Evolutionary conservation across 257 asterid genomes (phyloP), one percentile per base, ranked within the genome.

Genomic region (Knoxia roxburghii): DNA sequence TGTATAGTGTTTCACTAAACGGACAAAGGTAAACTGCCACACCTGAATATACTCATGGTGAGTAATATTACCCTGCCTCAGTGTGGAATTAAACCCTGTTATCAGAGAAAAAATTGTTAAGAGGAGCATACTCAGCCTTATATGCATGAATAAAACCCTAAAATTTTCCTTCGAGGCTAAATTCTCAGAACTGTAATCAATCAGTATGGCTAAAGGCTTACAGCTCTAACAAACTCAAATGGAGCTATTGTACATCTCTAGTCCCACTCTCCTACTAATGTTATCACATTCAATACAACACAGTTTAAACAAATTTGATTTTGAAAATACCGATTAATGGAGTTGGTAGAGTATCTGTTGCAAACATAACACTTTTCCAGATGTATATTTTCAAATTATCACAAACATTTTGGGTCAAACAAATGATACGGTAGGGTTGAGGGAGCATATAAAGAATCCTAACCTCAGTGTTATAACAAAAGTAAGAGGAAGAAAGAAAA

Each of bases 21-120:
- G 27, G 56, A 24, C 40, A 43, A 18, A 33, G 7, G 40, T 24
- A 35, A 68, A 27, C 56, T 24, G 27, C 43, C 64, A 7, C 65
- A 79, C 84, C 84, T 79, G 84, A 66, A 90, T 85, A 73, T 93
- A 93, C 74, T 93, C 97, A 62, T 93, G 99, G 79, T 93, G 99
- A 67, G 99, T 93, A 75, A 93, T 83, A 80, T 93, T 93, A 53
- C 99, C 99, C 87, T 90, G 99, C 77, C 99, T 84, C 71, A 93
- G 73, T 23, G 99, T 93, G 73, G 99, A 93, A 83, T 93, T 93
- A 82, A 93, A 93, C 67, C 99, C 99, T 93, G 86, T 78, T 75
- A 53, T 64, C 63, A 30, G 69, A 35, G 60, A 74, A 54, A 68
- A 70, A 33, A 48, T 79, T 76, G 58, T 68, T 48, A 17, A 76